Percentiles rank a stretch among this genome's conserved stretches.
These are phyloP conservation scores for Hypoxylon trugodes DNA, from an alignment of 495 filamentous ascomycete genomes.

Conservation along the genomic window DNA sequence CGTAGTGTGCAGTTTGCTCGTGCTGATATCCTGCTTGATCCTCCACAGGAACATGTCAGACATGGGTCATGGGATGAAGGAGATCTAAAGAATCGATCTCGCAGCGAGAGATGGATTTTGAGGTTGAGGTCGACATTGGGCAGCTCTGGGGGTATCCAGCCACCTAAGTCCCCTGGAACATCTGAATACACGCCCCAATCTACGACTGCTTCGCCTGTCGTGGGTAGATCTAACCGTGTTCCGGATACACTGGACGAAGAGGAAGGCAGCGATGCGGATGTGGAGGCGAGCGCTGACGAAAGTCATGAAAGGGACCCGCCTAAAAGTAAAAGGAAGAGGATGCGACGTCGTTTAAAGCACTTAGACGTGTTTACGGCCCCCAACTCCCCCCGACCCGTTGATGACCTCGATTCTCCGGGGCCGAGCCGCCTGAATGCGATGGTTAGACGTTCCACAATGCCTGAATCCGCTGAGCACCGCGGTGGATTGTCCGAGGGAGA, in stretches of 20 bases:
- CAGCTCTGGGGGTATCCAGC: conserved; percentile 49
- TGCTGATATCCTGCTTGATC: conserved; percentile 54
- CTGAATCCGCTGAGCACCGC: conserved; percentile 71
- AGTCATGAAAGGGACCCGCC: conserved; percentile 53
- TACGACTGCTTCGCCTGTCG: conserved; percentile 53
- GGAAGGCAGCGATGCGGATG: conserved; percentile 74
- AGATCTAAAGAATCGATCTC: conserved; percentile 63
- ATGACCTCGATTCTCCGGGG: conserved; percentile 44
- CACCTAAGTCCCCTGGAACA: conserved; percentile 51
- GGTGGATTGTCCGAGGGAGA: conserved; percentile 89
- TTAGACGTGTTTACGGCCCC: conserved; percentile 54
- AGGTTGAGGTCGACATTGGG: conserved; percentile 70
- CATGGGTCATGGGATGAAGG: conserved; percentile 66
- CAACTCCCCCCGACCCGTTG: conserved; percentile 45
- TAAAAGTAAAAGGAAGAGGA: conserved; percentile 62
- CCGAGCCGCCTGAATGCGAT: conserved; percentile 59
- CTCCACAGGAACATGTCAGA: conserved; percentile 57
- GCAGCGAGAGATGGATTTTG: conserved; percentile 70
- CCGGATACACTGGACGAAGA: conserved; percentile 67
- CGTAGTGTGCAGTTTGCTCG: conserved; percentile 73
- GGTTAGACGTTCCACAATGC: conserved; percentile 72
- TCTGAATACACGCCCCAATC: conserved; percentile 48
- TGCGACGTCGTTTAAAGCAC: conserved; percentile 60
- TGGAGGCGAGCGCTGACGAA: conserved; percentile 73
- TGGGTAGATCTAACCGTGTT: conserved; percentile 49